Evolutionary conservation across 2,329 filamentous ascomycete species (phyloP).

Genomic region (Hypoxylon sp.): DNA sequence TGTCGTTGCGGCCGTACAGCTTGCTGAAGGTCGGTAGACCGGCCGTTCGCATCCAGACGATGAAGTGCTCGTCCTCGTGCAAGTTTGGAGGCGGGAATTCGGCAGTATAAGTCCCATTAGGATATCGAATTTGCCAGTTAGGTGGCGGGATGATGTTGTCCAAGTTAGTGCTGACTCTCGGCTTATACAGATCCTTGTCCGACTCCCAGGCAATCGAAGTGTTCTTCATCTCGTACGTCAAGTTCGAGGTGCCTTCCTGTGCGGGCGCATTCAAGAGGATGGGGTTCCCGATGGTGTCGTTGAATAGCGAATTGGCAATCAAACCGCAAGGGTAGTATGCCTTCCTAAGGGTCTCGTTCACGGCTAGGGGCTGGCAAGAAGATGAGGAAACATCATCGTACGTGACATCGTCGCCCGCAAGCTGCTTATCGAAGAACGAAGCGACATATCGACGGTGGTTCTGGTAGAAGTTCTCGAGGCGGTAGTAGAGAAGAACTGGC

Average conservation of each 20-base stretch:
- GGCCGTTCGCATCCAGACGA: conserved; percentile 99
- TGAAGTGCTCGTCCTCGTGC: conserved; percentile 84
- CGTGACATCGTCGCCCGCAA: conserved; percentile 73
- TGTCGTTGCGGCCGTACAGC: conserved; percentile 86
- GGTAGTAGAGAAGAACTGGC: conserved; percentile 94
- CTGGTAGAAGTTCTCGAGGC: conserved; percentile 97
- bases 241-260: conserved; percentile 53
- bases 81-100: conserved; percentile 78
- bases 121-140: conserved; percentile 84
- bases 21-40: conserved; percentile 96
- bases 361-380: conserved; percentile 81
- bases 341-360: conserved; percentile 60
- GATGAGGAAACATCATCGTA: conserved; percentile 67
- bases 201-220: conserved; percentile 87
- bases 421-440: conserved; percentile 85
- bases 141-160: conserved; percentile 83
- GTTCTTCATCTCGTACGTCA: conserved; percentile 81
- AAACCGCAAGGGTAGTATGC: conserved; percentile 95
- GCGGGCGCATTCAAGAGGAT: conserved; percentile 67
- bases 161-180: conserved; percentile 70
- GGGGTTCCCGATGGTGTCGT: conserved; percentile 85
- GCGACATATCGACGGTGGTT: conserved; percentile 97
- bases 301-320: conserved; percentile 97
- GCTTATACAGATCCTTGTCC: conserved; percentile 85
- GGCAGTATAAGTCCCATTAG: conserved; percentile 76